phyloP scores from a whole-genome alignment of 768 basidiomycete species.

The Hericium rajendrae region DNA sequence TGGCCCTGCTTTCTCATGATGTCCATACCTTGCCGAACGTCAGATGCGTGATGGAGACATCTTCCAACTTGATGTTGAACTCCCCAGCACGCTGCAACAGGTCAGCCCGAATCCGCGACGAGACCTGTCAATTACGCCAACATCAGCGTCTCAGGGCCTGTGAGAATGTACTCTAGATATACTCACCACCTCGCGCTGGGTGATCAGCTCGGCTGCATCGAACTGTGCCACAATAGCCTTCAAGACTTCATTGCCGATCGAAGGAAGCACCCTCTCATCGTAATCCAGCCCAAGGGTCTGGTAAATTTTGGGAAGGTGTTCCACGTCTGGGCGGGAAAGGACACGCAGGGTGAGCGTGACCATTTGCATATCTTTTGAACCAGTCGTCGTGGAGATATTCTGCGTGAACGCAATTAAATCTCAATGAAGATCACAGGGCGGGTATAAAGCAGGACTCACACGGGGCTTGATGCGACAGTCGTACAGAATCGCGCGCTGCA shows the following conservation, averaged over 20 bases:
- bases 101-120: constrained; percentile 86
- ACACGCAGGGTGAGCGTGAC: constrained; percentile 95
- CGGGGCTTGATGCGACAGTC: constrained; percentile 97
- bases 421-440: background rate
- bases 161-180: background rate
- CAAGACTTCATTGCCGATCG: constrained; percentile 95
- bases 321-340: constrained; percentile 84
- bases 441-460: constrained; percentile 27
- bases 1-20: background rate
- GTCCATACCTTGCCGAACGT: constrained; percentile 72
- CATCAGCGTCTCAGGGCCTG: background rate
- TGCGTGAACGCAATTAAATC: constrained; percentile 22
- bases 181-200: constrained; percentile 92
- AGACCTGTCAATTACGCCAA: constrained; percentile 44
- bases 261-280: constrained; percentile 94
- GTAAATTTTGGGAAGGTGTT: constrained; percentile 87
- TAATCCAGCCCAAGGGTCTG: constrained; percentile 92
- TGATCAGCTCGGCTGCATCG: constrained; percentile 93
- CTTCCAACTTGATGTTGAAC: constrained; percentile 92
- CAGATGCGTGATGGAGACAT: constrained; percentile 91
- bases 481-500: constrained; percentile 92
- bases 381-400: constrained; percentile 99
- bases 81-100: constrained; percentile 88
- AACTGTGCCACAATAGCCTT: constrained; percentile 99
- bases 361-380: constrained; percentile 98